phyloP scores from a whole-genome alignment of 129 eudicot genomes.

The Centaurea solstitialis region DNA sequence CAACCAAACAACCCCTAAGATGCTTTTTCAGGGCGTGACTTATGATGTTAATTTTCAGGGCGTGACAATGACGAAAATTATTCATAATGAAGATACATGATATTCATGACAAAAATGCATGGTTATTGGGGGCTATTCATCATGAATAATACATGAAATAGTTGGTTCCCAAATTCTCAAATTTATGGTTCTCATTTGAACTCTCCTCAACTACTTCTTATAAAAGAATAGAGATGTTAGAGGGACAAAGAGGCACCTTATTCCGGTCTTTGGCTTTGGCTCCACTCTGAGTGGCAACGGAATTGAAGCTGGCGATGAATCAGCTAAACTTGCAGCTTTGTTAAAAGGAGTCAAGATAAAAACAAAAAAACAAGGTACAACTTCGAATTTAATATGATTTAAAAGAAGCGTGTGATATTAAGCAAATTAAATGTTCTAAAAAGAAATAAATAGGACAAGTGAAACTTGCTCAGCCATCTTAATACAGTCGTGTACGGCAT shows the following conservation, averaged over 20 bases:
- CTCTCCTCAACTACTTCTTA: background rate
- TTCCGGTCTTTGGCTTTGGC: constrained; percentile 95
- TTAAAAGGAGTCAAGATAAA: constrained; percentile 38
- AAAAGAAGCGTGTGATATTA: background rate
- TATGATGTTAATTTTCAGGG: too few relatives aligned
- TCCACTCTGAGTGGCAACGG: constrained; percentile 96
- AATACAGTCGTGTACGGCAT: background rate
- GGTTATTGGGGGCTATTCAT: background rate
- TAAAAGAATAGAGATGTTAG: constrained; percentile 9
- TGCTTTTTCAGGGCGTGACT: too few relatives aligned
- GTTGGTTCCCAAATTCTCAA: background rate
- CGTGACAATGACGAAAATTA: too few relatives aligned
- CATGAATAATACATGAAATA: background rate
- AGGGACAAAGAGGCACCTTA: constrained; percentile 56
- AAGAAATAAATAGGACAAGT: background rate
- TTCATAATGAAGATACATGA: too few relatives aligned
- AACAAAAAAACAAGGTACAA: constrained; percentile 1
- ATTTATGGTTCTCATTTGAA: background rate
- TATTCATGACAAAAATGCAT: background rate
- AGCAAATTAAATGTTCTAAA: background rate
- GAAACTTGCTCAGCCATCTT: background rate
- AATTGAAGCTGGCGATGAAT: constrained; percentile 71
- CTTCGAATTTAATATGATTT: background rate
- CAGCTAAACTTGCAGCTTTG: constrained; percentile 91
- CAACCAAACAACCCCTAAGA: too few relatives aligned